These are phyloP conservation scores for Moricandia arvensis DNA, from an alignment of 345 rosid species.

Conservation along the genomic window DNA sequence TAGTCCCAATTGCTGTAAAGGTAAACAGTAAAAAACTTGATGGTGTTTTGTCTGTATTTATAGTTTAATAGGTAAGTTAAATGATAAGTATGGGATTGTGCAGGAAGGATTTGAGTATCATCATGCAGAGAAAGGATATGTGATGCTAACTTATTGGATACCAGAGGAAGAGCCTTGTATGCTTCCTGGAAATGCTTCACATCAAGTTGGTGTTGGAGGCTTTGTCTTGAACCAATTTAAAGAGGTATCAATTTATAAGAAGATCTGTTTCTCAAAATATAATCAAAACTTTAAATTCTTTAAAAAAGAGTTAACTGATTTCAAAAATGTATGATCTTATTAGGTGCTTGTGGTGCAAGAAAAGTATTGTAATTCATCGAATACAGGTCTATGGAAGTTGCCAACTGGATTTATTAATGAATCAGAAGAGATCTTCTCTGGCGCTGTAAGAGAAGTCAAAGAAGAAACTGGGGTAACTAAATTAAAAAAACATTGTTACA, in stretches of 20 bases:
- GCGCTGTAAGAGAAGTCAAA: constrained; percentile 91
- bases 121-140: constrained; percentile 74
- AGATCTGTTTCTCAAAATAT: background rate
- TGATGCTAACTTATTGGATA: constrained; percentile 93
- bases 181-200: constrained; percentile 95
- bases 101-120: constrained; percentile 94
- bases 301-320: background rate
- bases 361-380: constrained; percentile 66
- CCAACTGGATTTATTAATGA: constrained; percentile 92
- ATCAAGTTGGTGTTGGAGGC: constrained; percentile 95
- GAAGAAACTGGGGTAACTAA: constrained; percentile 88
- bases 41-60: background rate
- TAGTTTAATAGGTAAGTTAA: background rate
- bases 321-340: background rate
- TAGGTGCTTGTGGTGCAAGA: constrained; percentile 99
- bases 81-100: background rate
- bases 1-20: constrained; percentile 82
- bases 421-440: constrained; percentile 88
- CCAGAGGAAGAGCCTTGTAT: constrained; percentile 69
- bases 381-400: constrained; percentile 77
- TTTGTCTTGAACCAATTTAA: constrained; percentile 71
- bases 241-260: constrained; percentile 49
- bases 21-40: constrained; percentile 36
- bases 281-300: background rate
- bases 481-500: background rate